phyloP scores from a whole-genome alignment of 768 basidiomycete species.

The Punctularia strigosozonata region DNA sequence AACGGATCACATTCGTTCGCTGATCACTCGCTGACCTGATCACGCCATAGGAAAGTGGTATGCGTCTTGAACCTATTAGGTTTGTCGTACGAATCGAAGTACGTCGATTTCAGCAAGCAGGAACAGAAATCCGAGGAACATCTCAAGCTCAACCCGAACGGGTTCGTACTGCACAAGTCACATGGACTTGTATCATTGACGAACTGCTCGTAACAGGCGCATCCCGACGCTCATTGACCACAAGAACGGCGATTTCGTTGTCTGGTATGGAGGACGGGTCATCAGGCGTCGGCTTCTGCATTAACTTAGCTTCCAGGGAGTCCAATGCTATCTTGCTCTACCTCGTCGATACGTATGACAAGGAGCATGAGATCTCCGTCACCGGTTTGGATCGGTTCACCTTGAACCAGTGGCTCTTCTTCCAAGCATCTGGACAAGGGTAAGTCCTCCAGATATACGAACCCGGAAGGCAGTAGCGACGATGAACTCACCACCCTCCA shows the following conservation, averaged over 20 bases:
- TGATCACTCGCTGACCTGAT: too few relatives aligned
- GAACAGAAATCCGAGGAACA: slow-evolving; percentile 1
- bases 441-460: too few relatives aligned
- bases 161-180: too few relatives aligned
- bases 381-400: slow-evolving; percentile 6
- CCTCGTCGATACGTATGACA: slow-evolving; percentile 32
- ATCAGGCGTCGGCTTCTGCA: not conserved
- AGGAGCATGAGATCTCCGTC: slow-evolving; percentile 21
- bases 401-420: slow-evolving; percentile 38
- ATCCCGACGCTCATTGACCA: slow-evolving; percentile 25
- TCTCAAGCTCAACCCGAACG: slow-evolving; percentile 9
- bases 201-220: too few relatives aligned
- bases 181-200: too few relatives aligned
- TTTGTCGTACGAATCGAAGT: not conserved
- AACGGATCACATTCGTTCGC: too few relatives aligned
- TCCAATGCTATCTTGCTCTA: slow-evolving; percentile 30
- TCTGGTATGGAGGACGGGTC: slow-evolving; percentile 11
- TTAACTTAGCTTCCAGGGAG: slow-evolving; percentile 12
- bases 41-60: not conserved
- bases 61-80: not conserved
- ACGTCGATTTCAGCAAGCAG: slow-evolving; percentile 2
- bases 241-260: slow-evolving; percentile 17
- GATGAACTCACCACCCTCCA: too few relatives aligned
- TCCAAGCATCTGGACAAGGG: slow-evolving; percentile 22
- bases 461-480: too few relatives aligned